Conservation (phyloP, 2,329 filamentous ascomycete genomes). For the Alternaria panax region DNA sequence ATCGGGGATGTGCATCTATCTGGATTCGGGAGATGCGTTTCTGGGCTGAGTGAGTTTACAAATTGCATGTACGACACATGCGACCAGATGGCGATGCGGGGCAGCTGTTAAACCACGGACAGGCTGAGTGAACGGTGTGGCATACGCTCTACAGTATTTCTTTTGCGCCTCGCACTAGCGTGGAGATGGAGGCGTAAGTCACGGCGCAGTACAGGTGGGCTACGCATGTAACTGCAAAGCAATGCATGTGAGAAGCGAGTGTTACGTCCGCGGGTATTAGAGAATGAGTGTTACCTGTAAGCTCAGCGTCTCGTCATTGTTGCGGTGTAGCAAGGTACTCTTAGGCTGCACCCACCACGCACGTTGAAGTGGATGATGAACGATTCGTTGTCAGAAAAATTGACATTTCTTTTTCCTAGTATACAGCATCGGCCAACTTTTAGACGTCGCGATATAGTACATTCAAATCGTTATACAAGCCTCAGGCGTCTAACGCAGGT, state of each 20-base stretch:
- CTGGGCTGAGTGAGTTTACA: background rate
- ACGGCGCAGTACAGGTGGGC: background rate
- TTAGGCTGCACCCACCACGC: background rate
- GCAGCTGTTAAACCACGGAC: background rate
- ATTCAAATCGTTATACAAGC: slow-evolving; percentile 16
- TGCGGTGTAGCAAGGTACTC: background rate
- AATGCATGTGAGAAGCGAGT: background rate
- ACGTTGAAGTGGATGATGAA: background rate
- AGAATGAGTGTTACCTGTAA: background rate
- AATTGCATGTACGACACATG: background rate
- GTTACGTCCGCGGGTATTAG: background rate
- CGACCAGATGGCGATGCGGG: background rate
- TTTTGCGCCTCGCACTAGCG: slow-evolving; percentile 5
- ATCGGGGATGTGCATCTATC: background rate
- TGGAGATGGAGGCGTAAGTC: background rate
- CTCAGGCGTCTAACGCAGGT: background rate
- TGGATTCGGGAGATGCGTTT: background rate
- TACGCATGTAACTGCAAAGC: background rate
- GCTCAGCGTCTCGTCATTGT: slow-evolving; percentile 1
- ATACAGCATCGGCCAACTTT: slow-evolving; percentile 29
- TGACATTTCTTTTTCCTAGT: slow-evolving; percentile 20
- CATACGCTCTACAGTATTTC: background rate
- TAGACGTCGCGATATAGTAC: slow-evolving; percentile 20
- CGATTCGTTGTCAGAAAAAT: slow-evolving; percentile 1
- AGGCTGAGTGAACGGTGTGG: slow-evolving; percentile 1